These are phyloP conservation scores for Vitis hybrid DNA, from an alignment of 177 flowering plant genomes.

Conservation along the genomic window DNA sequence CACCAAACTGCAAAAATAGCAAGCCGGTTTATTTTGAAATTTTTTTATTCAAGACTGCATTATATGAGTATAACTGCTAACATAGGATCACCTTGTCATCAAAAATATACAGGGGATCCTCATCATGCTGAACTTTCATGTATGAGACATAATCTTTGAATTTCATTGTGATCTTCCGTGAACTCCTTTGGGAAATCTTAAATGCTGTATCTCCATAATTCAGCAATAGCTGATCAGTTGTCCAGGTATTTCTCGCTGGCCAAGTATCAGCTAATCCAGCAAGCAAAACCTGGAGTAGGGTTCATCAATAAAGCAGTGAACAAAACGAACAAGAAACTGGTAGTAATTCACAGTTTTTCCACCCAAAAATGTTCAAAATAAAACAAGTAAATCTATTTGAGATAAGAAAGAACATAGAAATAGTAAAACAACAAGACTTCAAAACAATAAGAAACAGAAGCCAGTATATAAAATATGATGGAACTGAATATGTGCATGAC, in stretches of 20 bases:
- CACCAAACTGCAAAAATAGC: slow-evolving; percentile 73
- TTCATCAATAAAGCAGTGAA: background rate
- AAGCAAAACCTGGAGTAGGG: slow-evolving; percentile 58
- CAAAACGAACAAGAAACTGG: background rate
- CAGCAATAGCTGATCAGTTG: slow-evolving; percentile 49
- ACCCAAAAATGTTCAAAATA: background rate
- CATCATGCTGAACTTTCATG: slow-evolving; percentile 82
- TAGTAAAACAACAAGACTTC: background rate
- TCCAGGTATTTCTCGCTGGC: slow-evolving; percentile 84
- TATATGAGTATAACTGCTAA: background rate
- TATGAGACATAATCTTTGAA: slow-evolving; percentile 84
- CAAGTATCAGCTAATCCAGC: slow-evolving; percentile 74
- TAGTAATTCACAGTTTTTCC: background rate
- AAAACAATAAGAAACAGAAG: background rate
- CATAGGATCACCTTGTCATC: slow-evolving; percentile 69
- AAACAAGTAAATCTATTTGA: background rate
- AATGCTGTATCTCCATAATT: slow-evolving; percentile 75
- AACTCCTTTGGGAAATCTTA: slow-evolving; percentile 76
- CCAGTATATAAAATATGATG: background rate
- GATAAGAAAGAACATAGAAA: too few relatives aligned
- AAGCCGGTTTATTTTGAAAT: background rate
- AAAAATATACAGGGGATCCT: slow-evolving; percentile 95
- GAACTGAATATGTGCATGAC: too few relatives aligned
- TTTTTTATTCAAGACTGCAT: background rate
- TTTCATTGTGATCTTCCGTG: slow-evolving; percentile 67